Evolutionary conservation across 202 grass and related monocot species (phyloP).

Genomic region (Schoenoplectus tabernaemontani): DNA sequence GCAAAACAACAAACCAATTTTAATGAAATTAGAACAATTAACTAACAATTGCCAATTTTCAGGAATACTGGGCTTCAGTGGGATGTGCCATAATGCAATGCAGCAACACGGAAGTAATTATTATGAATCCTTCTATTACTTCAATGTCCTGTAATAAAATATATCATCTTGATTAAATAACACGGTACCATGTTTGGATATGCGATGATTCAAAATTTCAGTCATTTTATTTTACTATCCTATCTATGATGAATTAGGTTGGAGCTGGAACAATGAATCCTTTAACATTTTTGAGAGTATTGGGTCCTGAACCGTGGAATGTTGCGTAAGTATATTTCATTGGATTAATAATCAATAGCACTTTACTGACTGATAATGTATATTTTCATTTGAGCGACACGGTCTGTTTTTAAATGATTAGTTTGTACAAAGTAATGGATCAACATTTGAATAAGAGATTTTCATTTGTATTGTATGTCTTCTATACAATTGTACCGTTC

Average conservation of each 20-base stretch:
- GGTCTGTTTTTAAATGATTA: not conserved
- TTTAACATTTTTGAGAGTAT: slow-evolving; percentile 77
- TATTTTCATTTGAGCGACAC: not conserved
- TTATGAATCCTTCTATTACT: not conserved
- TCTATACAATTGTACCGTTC: not conserved
- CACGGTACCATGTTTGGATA: not conserved
- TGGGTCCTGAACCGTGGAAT: slow-evolving; percentile 95
- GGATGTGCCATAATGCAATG: slow-evolving; percentile 95
- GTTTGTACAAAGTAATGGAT: not conserved
- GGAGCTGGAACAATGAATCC: slow-evolving; percentile 98
- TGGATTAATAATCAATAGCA: not conserved
- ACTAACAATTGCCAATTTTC: slow-evolving; percentile 1
- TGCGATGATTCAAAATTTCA: not conserved
- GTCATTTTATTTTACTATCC: not conserved
- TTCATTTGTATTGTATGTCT: not conserved
- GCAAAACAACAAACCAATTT: not conserved
- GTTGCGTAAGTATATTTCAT: slow-evolving; percentile 54
- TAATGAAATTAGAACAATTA: not conserved
- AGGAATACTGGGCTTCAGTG: slow-evolving; percentile 96
- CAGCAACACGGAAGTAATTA: slow-evolving; percentile 76
- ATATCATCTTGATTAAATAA: not conserved
- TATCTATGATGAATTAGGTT: slow-evolving; percentile 36
- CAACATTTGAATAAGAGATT: not conserved
- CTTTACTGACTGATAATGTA: not conserved
- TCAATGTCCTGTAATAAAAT: not conserved